Conservation (phyloP, 495 filamentous ascomycete genomes). For the Penicillium roqueforti region DNA sequence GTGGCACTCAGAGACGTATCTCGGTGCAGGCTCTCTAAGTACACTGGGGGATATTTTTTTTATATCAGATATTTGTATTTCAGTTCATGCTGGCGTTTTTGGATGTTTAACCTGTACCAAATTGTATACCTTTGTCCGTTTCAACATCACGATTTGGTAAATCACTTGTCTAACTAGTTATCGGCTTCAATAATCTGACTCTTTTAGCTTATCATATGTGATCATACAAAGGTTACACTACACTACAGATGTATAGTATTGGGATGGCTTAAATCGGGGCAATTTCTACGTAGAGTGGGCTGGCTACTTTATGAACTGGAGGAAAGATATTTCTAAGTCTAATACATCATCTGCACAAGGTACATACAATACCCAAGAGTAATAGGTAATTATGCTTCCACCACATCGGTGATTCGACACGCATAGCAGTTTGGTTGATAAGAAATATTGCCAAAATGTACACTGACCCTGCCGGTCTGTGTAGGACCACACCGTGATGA, state of each 20-base stretch:
- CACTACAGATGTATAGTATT: too few species aligned
- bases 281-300: too few species aligned
- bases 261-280: too few species aligned
- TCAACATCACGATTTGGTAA: too few species aligned
- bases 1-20: conserved; percentile 24
- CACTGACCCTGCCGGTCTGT: neutral
- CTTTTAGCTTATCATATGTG: too few species aligned
- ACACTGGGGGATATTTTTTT: neutral
- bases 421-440: neutral
- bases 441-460: neutral
- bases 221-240: too few species aligned
- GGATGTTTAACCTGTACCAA: too few species aligned
- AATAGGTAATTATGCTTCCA: neutral
- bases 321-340: neutral
- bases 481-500: neutral
- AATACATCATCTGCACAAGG: neutral
- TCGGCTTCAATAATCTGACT: too few species aligned
- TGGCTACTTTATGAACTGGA: neutral
- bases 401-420: neutral
- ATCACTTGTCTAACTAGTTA: too few species aligned
- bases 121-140: too few species aligned
- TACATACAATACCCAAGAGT: neutral
- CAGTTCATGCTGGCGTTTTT: neutral
- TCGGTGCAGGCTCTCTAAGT: conserved; percentile 26
- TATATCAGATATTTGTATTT: neutral